Evolutionary conservation across 768 basidiomycete genomes (phyloP).

Genomic region (Macrolepiota albuminosa): DNA sequence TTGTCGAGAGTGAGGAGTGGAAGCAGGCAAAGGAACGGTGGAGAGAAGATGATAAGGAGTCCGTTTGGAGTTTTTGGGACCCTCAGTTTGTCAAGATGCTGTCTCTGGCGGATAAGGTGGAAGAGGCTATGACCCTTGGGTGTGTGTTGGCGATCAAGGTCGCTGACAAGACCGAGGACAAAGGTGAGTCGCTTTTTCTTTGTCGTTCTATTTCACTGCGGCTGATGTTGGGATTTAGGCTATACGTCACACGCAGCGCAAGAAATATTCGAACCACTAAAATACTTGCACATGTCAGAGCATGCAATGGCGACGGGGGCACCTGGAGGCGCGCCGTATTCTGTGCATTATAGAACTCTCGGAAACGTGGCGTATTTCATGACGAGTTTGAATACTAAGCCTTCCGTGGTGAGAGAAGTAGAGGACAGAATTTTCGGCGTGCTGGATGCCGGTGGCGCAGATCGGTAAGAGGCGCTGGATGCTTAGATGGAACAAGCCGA

Average conservation of each 20-base stretch:
- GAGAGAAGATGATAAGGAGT: constrained; percentile 23
- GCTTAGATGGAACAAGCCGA: too few relatives aligned
- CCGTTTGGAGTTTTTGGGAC: constrained; percentile 88
- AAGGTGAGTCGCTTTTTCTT: constrained; percentile 31
- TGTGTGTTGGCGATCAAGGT: constrained; percentile 81
- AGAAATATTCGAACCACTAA: constrained; percentile 49
- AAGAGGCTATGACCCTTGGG: constrained; percentile 83
- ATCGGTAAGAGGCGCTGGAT: not conserved
- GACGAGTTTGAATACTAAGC: constrained; percentile 73
- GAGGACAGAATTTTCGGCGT: constrained; percentile 58
- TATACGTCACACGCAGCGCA: constrained; percentile 66
- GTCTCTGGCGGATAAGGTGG: constrained; percentile 52
- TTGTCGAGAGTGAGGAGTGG: constrained; percentile 53
- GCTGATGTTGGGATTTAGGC: constrained; percentile 26
- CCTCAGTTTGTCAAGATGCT: constrained; percentile 61
- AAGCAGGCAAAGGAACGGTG: constrained; percentile 54
- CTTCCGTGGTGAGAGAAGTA: constrained; percentile 47
- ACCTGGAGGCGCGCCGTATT: constrained; percentile 53
- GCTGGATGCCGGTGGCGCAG: constrained; percentile 6
- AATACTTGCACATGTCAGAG: constrained; percentile 18
- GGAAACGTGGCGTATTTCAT: constrained; percentile 94
- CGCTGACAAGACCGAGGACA: constrained; percentile 41
- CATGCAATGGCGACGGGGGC: constrained; percentile 29
- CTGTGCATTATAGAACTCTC: constrained; percentile 82
- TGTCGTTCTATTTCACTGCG: fast-evolving